phyloP scores from a whole-genome alignment of 306 rosid species.

The Trifolium dubium region DNA sequence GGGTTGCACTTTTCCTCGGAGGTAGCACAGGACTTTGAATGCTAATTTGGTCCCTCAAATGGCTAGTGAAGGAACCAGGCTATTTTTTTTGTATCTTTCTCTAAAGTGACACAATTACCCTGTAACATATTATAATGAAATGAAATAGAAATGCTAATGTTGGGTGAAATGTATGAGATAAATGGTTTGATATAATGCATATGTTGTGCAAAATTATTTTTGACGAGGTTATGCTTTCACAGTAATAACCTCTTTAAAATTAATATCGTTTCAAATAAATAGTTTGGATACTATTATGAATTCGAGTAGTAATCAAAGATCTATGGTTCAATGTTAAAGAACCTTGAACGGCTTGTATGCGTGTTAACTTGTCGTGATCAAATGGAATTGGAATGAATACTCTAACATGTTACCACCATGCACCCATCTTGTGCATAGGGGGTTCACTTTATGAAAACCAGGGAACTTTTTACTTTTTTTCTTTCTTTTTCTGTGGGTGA shows the following conservation, averaged over 20 bases:
- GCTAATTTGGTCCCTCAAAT: slow-evolving; percentile 34
- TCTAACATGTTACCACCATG: slow-evolving; percentile 5
- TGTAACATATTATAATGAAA: slow-evolving; percentile 32
- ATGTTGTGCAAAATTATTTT: not conserved
- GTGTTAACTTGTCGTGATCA: not conserved
- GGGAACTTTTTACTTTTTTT: not conserved
- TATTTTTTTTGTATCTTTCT: slow-evolving; percentile 32
- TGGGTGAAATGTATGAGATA: not conserved
- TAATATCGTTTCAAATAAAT: not conserved
- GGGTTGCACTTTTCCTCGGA: slow-evolving; percentile 29
- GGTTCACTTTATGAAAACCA: not conserved
- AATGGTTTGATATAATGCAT: slow-evolving; percentile 14
- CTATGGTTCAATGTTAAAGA: not conserved
- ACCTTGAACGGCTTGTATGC: not conserved
- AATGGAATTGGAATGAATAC: slow-evolving; percentile 27
- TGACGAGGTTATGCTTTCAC: not conserved
- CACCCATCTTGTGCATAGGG: not conserved
- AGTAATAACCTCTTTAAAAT: not conserved
- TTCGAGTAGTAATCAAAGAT: not conserved
- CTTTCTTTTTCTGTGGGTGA: not conserved
- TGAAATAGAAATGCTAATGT: slow-evolving; percentile 21
- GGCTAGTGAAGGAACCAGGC: slow-evolving; percentile 11
- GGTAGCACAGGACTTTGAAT: slow-evolving; percentile 5
- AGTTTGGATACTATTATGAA: not conserved
- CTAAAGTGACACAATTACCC: slow-evolving; percentile 21